Base-by-base conservation (phyloP, 768 basidiomycete species). In the Tephrocybe rancida region DNA sequence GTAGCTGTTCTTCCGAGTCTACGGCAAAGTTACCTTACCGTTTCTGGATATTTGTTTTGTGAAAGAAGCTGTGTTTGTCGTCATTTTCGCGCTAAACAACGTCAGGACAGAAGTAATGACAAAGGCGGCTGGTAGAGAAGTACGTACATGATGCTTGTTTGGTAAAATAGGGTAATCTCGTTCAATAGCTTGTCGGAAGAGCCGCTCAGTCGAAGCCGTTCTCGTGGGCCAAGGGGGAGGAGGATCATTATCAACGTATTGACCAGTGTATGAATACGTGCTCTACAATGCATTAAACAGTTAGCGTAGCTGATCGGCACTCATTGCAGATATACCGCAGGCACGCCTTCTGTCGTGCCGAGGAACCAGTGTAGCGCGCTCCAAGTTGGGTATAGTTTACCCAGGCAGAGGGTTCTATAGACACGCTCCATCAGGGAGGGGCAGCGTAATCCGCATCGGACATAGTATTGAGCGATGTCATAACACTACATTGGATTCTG, bases 371-470 rank as follows among this genome's bases (percentile, higher is more conserved):
- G 30, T 32, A 21, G 21, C 13, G 5, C n/a, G 29, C 29, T 30
- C 29, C 30, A 26, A 50, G 39, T 22, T 30, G 39, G 37, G 26
- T 13, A 42, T 50, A n/a, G 38, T 27, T 29, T 49, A 49, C 48
- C 48, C 38, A 49, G 3, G 22, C 3, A 16, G 1, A 34, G 24
- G n/a, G 9, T 9, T 29, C 39, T 5, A 8, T 8, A 8, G n/a
- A 13, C 19, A 41, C 26, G 19, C 48, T 25, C 45, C 45, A 34
- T 46, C 24, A 16, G 32, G 45, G 24, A 16, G 18, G 30, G 37
- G 26, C 16, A 22, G 14, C 49, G 30, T 50, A 43, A 42, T 22
- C 49, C 41, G 9, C 49, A 43, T 50, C 34, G 49, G 35, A 48
- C 24, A 2, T 38, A 24, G 37, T 18, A 39, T 48, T 27, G 35